Conservation (phyloP, 805 yeast species). For the Saccharomyces mikatae region DNA sequence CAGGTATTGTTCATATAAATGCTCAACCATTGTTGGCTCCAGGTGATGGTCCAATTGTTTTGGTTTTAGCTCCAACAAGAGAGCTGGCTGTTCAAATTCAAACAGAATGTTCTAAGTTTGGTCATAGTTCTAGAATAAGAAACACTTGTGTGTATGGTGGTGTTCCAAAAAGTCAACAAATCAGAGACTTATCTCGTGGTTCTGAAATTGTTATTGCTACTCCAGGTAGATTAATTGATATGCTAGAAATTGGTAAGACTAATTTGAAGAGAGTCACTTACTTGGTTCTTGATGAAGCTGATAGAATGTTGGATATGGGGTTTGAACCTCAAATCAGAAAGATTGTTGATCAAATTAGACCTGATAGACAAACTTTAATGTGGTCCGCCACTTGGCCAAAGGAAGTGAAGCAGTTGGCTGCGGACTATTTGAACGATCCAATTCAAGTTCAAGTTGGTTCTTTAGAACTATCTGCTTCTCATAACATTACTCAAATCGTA, state of each 20-base stretch:
- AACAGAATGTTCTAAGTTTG: slow-evolving; percentile 91
- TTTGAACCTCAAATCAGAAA: slow-evolving; percentile 99
- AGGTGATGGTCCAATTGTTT: slow-evolving; percentile 96
- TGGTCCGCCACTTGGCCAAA: slow-evolving; percentile 99
- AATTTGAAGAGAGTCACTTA: slow-evolving; percentile 94
- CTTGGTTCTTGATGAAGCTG: slow-evolving; percentile 97
- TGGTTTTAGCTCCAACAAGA: slow-evolving; percentile 96
- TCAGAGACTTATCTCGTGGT: slow-evolving; percentile 92
- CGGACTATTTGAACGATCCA: slow-evolving; percentile 84
- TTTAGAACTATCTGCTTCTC: slow-evolving; percentile 90
- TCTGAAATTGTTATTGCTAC: slow-evolving; percentile 95
- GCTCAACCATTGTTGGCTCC: slow-evolving; percentile 90
- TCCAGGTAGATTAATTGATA: slow-evolving; percentile 97
- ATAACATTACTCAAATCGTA: slow-evolving; percentile 86
- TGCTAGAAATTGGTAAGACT: slow-evolving; percentile 92
- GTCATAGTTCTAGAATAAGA: slow-evolving; percentile 84
- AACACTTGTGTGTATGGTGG: slow-evolving; percentile 98
- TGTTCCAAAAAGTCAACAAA: slow-evolving; percentile 96
- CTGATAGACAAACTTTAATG: slow-evolving; percentile 98
- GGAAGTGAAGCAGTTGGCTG: slow-evolving; percentile 88
- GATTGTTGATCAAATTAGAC: slow-evolving; percentile 96
- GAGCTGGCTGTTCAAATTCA: slow-evolving; percentile 98
- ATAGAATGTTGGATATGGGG: slow-evolving; percentile 99
- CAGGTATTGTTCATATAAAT: slow-evolving; percentile 94
- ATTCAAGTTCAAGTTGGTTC: slow-evolving; percentile 97